Evolutionary conservation across 441 rosid species (phyloP), one percentile per base, ranked within the genome.

Genomic region (Mallotus japonicus): DNA sequence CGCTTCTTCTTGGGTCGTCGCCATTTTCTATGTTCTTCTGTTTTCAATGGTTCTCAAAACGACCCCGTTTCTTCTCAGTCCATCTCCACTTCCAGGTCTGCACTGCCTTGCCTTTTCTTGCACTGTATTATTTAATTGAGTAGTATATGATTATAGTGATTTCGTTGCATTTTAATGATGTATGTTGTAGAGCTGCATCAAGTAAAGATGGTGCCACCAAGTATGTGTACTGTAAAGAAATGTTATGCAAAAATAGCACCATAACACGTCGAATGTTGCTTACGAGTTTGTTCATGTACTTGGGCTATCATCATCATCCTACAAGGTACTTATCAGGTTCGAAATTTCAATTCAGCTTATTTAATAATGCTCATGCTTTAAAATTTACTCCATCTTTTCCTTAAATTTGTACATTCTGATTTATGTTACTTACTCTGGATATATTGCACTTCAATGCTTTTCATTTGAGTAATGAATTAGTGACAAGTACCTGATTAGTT

Each of bases 261-360:
- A 24, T 88, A 2, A 83, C 83, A 42, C 83, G 97, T 78, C 70
- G 96, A 65, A 69, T 73, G 80, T 64, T 92, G 71, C 78, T 92
- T 20, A 77, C 97, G 42, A 88, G 93, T 81, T 22, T 86, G 40
- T 71, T 85, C 85, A 40, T 91, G 86, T 83, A 77, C 75, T 73
- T 88, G 65, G 79, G 85, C 74, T 84, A 69, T 85, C 71, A 83
- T 71, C 94, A 28, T 28, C 32, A 28, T 28, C 32, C 95, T 85
- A 83, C 97, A 87, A 90, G 97, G 97, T 92, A 94, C 85, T 87
- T 86, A 82, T 84, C 94, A 95, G 99, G 99, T 95, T 81, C 76
- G 97, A 89, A 79, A 28, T 28, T 49, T 8, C 85, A 62, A 69
- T 83, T 88, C 84, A 76, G 77, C 90, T 78, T 71, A 75, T 8